Conservation (phyloP, 371 early-diverging fungal genomes). For the Smittium culicis region DNA sequence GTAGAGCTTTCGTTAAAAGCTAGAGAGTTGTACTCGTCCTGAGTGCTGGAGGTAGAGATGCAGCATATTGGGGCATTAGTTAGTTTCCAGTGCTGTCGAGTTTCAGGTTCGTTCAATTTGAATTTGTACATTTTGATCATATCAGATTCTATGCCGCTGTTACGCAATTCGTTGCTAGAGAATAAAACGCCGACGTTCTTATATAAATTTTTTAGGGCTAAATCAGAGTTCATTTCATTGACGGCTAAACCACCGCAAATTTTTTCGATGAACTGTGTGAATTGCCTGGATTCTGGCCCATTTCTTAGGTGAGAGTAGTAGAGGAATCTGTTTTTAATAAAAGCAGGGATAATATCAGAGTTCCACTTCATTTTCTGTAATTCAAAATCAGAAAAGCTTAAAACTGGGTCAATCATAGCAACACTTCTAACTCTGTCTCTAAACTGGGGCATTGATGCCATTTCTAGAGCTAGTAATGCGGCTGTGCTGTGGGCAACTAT, state of each 20-base stretch:
- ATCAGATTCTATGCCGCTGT: conserved; percentile 22
- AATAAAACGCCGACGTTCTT: conserved; percentile 30
- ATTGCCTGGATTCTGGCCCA: not conserved
- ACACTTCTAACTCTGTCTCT: conserved; percentile 23
- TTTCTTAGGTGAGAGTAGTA: not conserved
- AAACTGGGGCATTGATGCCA: conserved; percentile 28
- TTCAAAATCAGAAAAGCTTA: not conserved
- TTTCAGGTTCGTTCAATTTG: not conserved
- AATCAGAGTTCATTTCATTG: conserved; percentile 23
- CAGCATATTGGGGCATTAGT: conserved; percentile 25
- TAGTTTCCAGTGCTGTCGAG: conserved; percentile 21
- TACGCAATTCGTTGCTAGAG: conserved; percentile 22
- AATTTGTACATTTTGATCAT: conserved; percentile 19
- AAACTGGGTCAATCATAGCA: conserved; percentile 22
- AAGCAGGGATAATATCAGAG: not conserved
- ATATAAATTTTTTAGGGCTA: conserved; percentile 22
- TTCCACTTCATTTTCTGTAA: too few relatives aligned
- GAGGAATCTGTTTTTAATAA: conserved; percentile 6
- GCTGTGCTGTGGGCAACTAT: conserved; percentile 26
- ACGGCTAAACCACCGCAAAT: conserved; percentile 22
- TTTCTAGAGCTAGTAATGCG: conserved; percentile 29
- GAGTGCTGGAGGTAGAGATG: conserved; percentile 14
- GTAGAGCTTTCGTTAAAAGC: conserved; percentile 1
- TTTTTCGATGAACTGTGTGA: conserved; percentile 16
- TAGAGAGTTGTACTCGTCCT: not conserved